Conservation (phyloP, 768 basidiomycete genomes). For the Rhizopogon vinicolor region DNA sequence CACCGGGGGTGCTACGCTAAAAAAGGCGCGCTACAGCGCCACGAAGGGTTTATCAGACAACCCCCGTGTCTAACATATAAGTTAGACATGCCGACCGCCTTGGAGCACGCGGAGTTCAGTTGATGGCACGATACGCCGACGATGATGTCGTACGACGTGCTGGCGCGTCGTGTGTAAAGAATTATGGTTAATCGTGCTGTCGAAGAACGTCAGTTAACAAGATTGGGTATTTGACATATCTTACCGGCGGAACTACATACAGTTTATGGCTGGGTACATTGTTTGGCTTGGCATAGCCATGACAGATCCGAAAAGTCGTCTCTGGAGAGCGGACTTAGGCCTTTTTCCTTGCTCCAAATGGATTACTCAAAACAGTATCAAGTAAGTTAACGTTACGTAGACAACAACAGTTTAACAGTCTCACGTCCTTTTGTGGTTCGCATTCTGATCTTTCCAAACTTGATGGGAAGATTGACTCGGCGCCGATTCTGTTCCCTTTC, state of each 20-base stretch:
- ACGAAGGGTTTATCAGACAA: no score
- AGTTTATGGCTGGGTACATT: neutral
- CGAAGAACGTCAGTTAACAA: neutral
- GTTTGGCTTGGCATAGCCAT: neutral
- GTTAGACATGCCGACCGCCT: no score
- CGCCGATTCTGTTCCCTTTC: slow-evolving; percentile 7
- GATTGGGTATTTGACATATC: neutral
- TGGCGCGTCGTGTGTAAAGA: neutral
- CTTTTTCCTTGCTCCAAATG: slow-evolving; percentile 1
- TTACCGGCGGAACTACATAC: neutral
- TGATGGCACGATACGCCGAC: no score
- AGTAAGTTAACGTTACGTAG: slow-evolving; percentile 3
- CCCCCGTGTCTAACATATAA: no score
- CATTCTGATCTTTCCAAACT: slow-evolving; percentile 14
- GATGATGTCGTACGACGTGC: neutral
- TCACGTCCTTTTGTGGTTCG: slow-evolving; percentile 17
- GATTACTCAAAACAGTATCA: slow-evolving; percentile 3
- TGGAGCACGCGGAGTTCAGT: no score
- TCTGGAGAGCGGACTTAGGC: slow-evolving; percentile 2
- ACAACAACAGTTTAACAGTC: slow-evolving; percentile 3
- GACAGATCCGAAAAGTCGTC: neutral
- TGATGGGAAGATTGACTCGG: slow-evolving; percentile 14
- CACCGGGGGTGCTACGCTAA: no score
- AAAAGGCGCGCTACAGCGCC: no score
- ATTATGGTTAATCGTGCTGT: neutral